phyloP scores from a whole-genome alignment of 2,329 filamentous ascomycete genomes.

The Calonectria pseudoturangicola region DNA sequence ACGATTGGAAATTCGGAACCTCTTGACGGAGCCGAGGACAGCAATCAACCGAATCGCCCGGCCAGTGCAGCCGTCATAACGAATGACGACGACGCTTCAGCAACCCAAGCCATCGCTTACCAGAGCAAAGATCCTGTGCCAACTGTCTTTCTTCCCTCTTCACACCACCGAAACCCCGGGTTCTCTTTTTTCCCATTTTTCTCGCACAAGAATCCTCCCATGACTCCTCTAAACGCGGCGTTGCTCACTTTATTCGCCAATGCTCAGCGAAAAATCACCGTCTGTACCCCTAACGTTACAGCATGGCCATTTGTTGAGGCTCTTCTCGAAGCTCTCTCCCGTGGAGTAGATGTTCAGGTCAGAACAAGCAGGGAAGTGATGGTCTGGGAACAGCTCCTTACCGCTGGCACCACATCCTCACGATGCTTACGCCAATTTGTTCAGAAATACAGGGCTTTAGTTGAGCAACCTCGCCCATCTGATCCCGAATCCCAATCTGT shows the following conservation, averaged over 20 bases:
- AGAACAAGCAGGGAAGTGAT: slow-evolving; percentile 82
- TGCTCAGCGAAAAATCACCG: slow-evolving; percentile 76
- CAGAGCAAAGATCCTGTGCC: slow-evolving; percentile 58
- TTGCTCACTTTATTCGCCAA: slow-evolving; percentile 76
- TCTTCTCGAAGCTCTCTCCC: slow-evolving; percentile 75
- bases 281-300: slow-evolving; percentile 88
- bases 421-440: slow-evolving; percentile 77
- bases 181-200: slow-evolving; percentile 77
- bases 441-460: slow-evolving; percentile 67
- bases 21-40: slow-evolving; percentile 8
- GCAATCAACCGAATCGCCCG: slow-evolving; percentile 10
- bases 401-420: slow-evolving; percentile 83
- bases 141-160: slow-evolving; percentile 82
- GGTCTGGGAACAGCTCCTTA: slow-evolving; percentile 87
- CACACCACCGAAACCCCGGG: slow-evolving; percentile 81
- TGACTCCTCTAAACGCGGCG: slow-evolving; percentile 81
- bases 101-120: slow-evolving; percentile 57
- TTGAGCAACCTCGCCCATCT: slow-evolving; percentile 42
- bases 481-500: slow-evolving; percentile 66
- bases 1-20: not conserved
- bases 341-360: slow-evolving; percentile 81
- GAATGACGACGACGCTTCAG: slow-evolving; percentile 48
- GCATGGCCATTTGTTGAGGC: slow-evolving; percentile 77
- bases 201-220: slow-evolving; percentile 69
- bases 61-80: slow-evolving; percentile 37